A percentile compares a stretch with the other conserved stretches of the same genome.
Conservation (phyloP, 192 early-diverging fungal genomes). For the Coemansia sp. region DNA sequence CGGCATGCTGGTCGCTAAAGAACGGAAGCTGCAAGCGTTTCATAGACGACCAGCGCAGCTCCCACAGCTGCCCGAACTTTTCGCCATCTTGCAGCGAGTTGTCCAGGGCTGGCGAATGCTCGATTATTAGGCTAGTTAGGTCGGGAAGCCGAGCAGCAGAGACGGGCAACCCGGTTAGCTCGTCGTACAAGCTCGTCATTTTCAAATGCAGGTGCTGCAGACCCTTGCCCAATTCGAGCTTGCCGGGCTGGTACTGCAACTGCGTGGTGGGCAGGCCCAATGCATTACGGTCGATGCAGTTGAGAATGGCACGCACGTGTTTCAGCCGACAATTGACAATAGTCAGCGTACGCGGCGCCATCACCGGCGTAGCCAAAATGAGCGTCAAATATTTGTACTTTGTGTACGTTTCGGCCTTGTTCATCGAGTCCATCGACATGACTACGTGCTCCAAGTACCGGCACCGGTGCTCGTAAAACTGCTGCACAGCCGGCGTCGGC, state of each 20-base stretch:
- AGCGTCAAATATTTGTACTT: conserved; percentile 55
- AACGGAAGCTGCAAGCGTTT: conserved; percentile 53
- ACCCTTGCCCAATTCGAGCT: conserved; percentile 33
- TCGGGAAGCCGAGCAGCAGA: conserved; percentile 41
- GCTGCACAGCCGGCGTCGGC: conserved; percentile 45
- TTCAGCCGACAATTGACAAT: conserved; percentile 53
- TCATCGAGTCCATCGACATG: conserved; percentile 56
- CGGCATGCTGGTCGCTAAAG: conserved; percentile 49
- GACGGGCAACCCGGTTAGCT: conserved; percentile 47
- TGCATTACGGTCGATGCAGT: conserved; percentile 55
- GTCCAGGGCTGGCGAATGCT: conserved; percentile 53
- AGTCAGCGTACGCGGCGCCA: conserved; percentile 49
- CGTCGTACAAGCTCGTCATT: conserved; percentile 51
- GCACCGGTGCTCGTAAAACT: conserved; percentile 55
- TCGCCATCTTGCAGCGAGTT: conserved; percentile 52
- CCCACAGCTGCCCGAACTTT: conserved; percentile 55
- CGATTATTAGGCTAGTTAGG: conserved; percentile 47
- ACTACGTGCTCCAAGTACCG: conserved; percentile 51
- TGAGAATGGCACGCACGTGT: conserved; percentile 52
- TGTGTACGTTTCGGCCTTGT: conserved; percentile 52
- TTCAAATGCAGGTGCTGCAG: conserved; percentile 51
- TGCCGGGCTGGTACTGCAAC: conserved; percentile 49
- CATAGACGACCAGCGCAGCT: conserved; percentile 35
- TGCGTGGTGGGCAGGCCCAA: conserved; percentile 36
- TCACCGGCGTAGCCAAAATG: conserved; percentile 44